A percentile compares a stretch with the other conserved stretches of the same genome.
phyloP scores from a whole-genome alignment of 805 yeast genomes.

The Candida coquimbonensis region DNA sequence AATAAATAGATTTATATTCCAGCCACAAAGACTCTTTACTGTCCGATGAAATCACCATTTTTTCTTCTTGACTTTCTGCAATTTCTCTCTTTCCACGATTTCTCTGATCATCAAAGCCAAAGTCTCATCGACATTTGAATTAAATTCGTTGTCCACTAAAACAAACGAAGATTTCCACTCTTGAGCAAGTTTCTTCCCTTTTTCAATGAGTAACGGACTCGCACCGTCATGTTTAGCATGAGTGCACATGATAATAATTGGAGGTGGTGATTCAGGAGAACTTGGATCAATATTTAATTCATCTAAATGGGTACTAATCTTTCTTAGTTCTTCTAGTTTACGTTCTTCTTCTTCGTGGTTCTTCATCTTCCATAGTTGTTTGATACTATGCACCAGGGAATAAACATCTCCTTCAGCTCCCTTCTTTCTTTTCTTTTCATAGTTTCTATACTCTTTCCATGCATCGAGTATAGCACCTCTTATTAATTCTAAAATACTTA shows the following conservation, averaged over 20 bases:
- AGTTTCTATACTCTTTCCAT: constrained; percentile 60
- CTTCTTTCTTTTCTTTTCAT: constrained; percentile 47
- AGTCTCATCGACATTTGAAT: constrained; percentile 48
- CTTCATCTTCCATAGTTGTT: constrained; percentile 47
- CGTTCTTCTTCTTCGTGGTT: constrained; percentile 23
- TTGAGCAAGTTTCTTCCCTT: constrained; percentile 50
- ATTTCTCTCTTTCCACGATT: constrained; percentile 40
- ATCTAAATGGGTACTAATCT: constrained; percentile 25
- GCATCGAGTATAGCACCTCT: constrained; percentile 60
- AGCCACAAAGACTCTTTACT: too few species aligned
- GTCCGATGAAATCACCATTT: neutral
- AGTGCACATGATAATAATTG: constrained; percentile 61
- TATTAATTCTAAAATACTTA: constrained; percentile 32
- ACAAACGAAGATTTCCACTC: constrained; percentile 63
- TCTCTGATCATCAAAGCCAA: constrained; percentile 54
- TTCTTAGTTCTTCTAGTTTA: constrained; percentile 25
- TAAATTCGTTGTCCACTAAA: constrained; percentile 47
- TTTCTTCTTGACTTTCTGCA: constrained; percentile 16
- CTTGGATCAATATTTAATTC: constrained; percentile 28
- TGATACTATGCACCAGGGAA: constrained; percentile 50
- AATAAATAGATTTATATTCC: too few species aligned
- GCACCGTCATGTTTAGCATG: constrained; percentile 50
- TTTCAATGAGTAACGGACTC: constrained; percentile 51
- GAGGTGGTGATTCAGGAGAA: constrained; percentile 46
- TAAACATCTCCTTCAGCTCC: constrained; percentile 66